These are phyloP conservation scores for Mucuna pruriens DNA, from an alignment of 306 rosid genomes.

Conservation along the genomic window DNA sequence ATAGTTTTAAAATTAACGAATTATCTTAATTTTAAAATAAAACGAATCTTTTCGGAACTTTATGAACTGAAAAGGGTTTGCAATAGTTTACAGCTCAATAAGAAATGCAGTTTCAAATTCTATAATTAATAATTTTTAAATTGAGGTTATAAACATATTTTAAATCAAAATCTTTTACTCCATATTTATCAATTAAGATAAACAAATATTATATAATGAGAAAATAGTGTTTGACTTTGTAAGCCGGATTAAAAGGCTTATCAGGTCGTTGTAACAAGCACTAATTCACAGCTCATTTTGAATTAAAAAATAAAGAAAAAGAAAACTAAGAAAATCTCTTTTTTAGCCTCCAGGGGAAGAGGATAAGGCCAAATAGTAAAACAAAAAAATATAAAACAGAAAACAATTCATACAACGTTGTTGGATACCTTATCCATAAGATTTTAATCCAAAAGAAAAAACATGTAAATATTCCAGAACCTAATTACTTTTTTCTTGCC, in stretches of 20 bases:
- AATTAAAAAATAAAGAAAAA: background rate
- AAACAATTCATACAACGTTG: background rate
- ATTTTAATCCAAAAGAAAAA: background rate
- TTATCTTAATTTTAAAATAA: background rate
- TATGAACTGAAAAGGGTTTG: background rate
- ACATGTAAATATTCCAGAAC: background rate
- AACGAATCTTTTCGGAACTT: background rate
- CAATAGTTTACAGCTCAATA: background rate
- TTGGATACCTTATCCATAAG: slow-evolving; percentile 40
- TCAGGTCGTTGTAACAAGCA: slow-evolving; percentile 14
- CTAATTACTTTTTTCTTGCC: background rate
- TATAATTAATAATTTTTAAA: background rate
- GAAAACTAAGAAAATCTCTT: background rate
- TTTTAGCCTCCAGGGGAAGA: slow-evolving; percentile 40
- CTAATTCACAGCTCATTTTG: slow-evolving; percentile 40
- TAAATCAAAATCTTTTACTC: too few relatives aligned
- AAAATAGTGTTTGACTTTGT: slow-evolving; percentile 1
- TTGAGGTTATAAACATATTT: too few relatives aligned
- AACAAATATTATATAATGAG: background rate
- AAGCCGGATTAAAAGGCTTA: background rate
- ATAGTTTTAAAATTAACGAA: background rate
- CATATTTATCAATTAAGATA: too few relatives aligned
- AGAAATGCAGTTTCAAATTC: background rate
- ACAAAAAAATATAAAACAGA: background rate
- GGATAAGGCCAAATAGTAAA: slow-evolving; percentile 54